Evolutionary conservation across 1,284 basidiomycete species (phyloP).

Genomic region (Pseudozyma sp.): DNA sequence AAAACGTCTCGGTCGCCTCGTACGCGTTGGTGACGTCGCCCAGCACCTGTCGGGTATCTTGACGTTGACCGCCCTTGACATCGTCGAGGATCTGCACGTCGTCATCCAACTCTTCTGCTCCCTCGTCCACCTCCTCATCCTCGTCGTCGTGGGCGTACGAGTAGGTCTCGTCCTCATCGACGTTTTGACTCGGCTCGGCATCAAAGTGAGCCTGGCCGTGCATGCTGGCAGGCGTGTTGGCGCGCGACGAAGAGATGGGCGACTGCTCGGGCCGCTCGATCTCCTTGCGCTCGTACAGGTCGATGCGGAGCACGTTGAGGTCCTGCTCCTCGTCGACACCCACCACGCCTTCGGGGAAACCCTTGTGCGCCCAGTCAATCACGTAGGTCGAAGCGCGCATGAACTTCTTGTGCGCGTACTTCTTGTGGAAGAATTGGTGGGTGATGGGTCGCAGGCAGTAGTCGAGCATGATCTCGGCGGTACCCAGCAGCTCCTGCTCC

Average conservation of each 20-base stretch:
- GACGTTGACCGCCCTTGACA: slow-evolving; percentile 7
- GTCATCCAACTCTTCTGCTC: slow-evolving; percentile 5
- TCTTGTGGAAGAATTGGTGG: slow-evolving; percentile 65
- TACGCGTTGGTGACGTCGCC: slow-evolving; percentile 47
- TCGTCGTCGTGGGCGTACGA: slow-evolving; percentile 26
- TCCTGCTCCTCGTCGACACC: slow-evolving; percentile 45
- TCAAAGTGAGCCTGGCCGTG: slow-evolving; percentile 25
- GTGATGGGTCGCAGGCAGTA: slow-evolving; percentile 72
- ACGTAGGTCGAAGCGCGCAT: slow-evolving; percentile 67
- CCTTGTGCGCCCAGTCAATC: slow-evolving; percentile 61
- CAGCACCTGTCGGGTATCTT: slow-evolving; percentile 38
- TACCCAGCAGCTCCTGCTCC: slow-evolving; percentile 84
- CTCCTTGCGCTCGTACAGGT: slow-evolving; percentile 53
- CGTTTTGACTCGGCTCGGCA: slow-evolving; percentile 25
- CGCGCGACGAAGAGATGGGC: slow-evolving; percentile 30
- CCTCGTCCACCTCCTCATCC: slow-evolving; percentile 6
- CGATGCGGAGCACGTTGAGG: slow-evolving; percentile 56
- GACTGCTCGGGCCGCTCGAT: slow-evolving; percentile 51
- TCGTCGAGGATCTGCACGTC: slow-evolving; percentile 13
- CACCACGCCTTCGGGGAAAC: slow-evolving; percentile 60
- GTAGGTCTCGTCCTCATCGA: slow-evolving; percentile 25
- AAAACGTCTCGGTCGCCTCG: slow-evolving; percentile 41
- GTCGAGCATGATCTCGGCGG: slow-evolving; percentile 92
- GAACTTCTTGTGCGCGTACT: slow-evolving; percentile 68
- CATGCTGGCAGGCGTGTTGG: slow-evolving; percentile 27